Percentiles rank a stretch among this genome's conserved stretches.
Conservation (phyloP, 2,329 filamentous ascomycete species). For the Nemania bipapillata region DNA sequence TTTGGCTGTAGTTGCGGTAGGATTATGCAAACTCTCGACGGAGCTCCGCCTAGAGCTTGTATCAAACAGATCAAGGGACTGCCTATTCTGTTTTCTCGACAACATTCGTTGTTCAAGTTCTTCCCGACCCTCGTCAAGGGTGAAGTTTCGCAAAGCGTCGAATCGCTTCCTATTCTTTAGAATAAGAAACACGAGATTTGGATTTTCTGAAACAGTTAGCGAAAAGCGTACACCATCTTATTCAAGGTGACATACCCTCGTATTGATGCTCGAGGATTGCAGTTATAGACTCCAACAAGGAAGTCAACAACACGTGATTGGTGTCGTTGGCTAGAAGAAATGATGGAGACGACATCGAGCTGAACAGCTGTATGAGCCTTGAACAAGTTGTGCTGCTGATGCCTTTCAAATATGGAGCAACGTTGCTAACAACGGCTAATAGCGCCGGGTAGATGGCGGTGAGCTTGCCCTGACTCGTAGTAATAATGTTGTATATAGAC, state of each 20-base stretch:
- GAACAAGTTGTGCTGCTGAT: conserved; percentile 79
- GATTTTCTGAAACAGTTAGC: conserved; percentile 70
- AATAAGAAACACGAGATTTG: conserved; percentile 81
- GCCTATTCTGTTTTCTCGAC: conserved; percentile 71
- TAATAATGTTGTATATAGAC: conserved; percentile 93
- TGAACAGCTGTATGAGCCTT: conserved; percentile 87
- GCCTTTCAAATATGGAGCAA: conserved; percentile 83
- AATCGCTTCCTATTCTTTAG: conserved; percentile 84
- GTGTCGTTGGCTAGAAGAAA: conserved; percentile 92
- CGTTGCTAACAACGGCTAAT: conserved; percentile 91
- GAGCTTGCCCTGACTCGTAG: conserved; percentile 87
- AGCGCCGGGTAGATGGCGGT: conserved; percentile 92
- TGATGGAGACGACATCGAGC: conserved; percentile 90
- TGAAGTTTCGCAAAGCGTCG: conserved; percentile 85
- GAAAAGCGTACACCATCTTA: neutral
- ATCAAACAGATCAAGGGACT: conserved; percentile 63
- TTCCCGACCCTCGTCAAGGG: conserved; percentile 88
- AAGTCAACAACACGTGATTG: conserved; percentile 83
- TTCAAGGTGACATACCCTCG: conserved; percentile 64
- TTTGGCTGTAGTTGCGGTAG: conserved; percentile 64
- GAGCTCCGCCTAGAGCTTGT: conserved; percentile 67
- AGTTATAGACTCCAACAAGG: conserved; percentile 88
- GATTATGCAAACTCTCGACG: conserved; percentile 74
- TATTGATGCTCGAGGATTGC: conserved; percentile 91
- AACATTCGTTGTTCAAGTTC: conserved; percentile 85